Evolutionary conservation across 768 basidiomycete genomes (phyloP), one percentile per base, ranked within the genome.

Genomic region (Leccinum broughii): DNA sequence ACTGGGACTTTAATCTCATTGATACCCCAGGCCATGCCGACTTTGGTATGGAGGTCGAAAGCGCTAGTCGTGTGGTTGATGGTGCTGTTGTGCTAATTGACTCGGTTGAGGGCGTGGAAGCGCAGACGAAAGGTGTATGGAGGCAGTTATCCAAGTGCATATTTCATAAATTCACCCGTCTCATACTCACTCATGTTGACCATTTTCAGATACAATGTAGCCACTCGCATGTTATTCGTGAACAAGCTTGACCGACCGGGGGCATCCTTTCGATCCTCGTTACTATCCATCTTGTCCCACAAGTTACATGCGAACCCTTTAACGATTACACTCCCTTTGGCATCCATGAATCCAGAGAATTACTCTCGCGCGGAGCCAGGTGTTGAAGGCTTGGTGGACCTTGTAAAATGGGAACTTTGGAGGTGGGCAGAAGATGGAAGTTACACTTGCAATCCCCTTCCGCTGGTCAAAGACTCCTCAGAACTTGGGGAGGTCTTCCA

Each of bases 1-100:
- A 87, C 56, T 92, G 90, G 89, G 86, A 82, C 1, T 89, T 91
- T 75, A 95, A 94, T 70, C 82, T 95, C 50, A 87, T 95, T 51
- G 93, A 95, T 68, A 95, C 93, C 3, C 93, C 93, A 15, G 93
- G 93, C 37, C 93, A 95, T 75, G 93, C 92, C 5, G 93, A 95
- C 72, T 95, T 95, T 75, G 93, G 93, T n/a, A 94, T 95, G 92
- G 93, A 95, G 68, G 93, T 95, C 28, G 93, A 95, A 75, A 91
- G 92, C 67, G 93, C 93, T 8, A 94, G 92, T 68, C 85, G 93
- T 30, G 89, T 95, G 15, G 85, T 94, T 4, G 93, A 95, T 63
- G 93, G 93, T 58, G 93, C 92, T 15, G 86, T 95, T 30, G 90
- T 95, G 32, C 75, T 95, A 34, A 84, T 95, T 49, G 93, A 95